These are phyloP conservation scores for Aureobasidium namibiae DNA, from an alignment of 2,329 filamentous ascomycete species.

Conservation along the genomic window DNA sequence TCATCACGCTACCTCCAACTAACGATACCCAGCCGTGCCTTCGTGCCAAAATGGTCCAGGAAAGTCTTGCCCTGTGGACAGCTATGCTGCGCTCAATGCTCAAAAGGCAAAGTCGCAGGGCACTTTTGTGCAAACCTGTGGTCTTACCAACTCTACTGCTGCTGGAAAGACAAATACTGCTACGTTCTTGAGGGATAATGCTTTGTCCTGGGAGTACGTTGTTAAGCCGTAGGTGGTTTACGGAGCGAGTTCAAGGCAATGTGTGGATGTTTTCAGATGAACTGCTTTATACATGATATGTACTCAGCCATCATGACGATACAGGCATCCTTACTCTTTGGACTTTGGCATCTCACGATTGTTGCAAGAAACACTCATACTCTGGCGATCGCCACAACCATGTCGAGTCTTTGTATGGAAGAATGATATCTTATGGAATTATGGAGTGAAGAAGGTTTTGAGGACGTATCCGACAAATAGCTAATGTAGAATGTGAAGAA, in stretches of 20 bases:
- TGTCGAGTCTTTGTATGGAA: no score
- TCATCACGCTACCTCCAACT: conserved; percentile 30
- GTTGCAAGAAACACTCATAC: background rate
- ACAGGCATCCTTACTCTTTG: background rate
- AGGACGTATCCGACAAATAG: background rate
- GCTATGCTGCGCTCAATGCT: conserved; percentile 35
- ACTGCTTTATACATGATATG: background rate
- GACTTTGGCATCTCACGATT: background rate
- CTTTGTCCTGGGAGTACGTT: conserved; percentile 9
- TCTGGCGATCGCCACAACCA: no score
- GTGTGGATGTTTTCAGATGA: background rate
- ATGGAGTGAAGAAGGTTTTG: background rate
- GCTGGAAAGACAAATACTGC: conserved; percentile 1
- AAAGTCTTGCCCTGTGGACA: conserved; percentile 36
- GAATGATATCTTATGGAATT: no score
- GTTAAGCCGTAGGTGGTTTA: background rate
- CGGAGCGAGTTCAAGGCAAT: background rate
- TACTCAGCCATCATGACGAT: background rate
- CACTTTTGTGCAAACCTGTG: conserved; percentile 40
- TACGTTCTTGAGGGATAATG: conserved; percentile 10
- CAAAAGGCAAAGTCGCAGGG: conserved; percentile 34
- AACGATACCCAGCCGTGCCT: conserved; percentile 42
- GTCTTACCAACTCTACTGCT: conserved; percentile 15
- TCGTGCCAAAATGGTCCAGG: conserved; percentile 41
- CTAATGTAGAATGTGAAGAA: background rate